Evolutionary conservation across 768 basidiomycete species (phyloP).

Genomic region (Leccinellum rugosiceps): DNA sequence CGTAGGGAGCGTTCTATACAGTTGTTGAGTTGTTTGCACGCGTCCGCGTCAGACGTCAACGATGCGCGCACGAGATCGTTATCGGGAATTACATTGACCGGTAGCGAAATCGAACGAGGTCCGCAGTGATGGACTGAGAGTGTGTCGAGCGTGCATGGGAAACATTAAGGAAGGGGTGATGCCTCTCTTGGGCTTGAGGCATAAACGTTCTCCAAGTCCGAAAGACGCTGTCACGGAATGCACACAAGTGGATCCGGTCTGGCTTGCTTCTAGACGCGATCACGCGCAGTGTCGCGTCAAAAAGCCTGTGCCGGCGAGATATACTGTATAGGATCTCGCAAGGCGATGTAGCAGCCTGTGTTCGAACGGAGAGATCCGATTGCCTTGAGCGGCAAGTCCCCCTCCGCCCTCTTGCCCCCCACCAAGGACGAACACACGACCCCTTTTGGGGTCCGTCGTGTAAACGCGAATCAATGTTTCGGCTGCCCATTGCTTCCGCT

Average conservation of each 20-base stretch:
- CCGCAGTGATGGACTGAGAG: conserved; percentile 24
- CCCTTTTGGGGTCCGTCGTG: background rate
- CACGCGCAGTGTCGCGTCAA: conserved; percentile 3
- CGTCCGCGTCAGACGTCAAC: conserved; percentile 11
- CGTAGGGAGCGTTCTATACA: conserved; percentile 8
- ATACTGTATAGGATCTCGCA: background rate
- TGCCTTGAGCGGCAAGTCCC: background rate
- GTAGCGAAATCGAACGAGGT: conserved; percentile 11
- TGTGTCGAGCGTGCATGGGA: conserved; percentile 9
- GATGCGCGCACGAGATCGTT: conserved; percentile 17
- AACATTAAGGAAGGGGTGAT: conserved; percentile 12
- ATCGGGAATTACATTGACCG: conserved; percentile 22
- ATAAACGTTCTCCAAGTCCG: conserved; percentile 23
- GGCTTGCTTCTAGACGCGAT: conserved; percentile 6
- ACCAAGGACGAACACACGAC: background rate
- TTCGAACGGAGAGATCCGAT: conserved; percentile 2
- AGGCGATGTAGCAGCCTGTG: background rate
- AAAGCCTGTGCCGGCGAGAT: background rate
- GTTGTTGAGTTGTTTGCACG: conserved; percentile 10
- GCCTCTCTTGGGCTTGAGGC: conserved; percentile 19
- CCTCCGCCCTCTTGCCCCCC: background rate
- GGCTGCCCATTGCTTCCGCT: background rate
- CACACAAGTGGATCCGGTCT: background rate
- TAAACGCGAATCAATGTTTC: background rate
- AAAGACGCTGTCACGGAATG: conserved; percentile 19